A percentile compares a stretch with the other conserved stretches of the same genome.
These are phyloP conservation scores for Fusarium coicis DNA, from an alignment of 2,329 filamentous ascomycete genomes.

Conservation along the genomic window DNA sequence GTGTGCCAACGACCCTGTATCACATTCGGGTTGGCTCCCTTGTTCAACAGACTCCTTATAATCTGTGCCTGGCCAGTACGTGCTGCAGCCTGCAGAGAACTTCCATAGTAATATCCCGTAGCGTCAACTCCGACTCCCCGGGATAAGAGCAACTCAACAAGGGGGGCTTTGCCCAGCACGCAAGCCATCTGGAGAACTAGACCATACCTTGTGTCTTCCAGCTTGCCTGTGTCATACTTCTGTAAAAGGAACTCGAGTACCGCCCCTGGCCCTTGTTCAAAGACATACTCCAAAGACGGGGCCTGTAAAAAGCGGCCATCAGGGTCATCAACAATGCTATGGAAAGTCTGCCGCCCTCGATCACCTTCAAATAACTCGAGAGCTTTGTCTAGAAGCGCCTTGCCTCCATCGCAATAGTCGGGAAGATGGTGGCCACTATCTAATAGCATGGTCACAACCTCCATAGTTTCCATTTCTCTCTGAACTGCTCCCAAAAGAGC, in stretches of 20 bases:
- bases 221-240: not conserved
- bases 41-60: not conserved
- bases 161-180: not conserved
- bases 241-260: not conserved
- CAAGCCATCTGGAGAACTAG: constrained; percentile 13
- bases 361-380: not conserved
- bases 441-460: not conserved
- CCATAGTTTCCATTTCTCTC: not conserved
- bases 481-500: not conserved
- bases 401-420: not conserved
- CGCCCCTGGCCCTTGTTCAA: constrained; percentile 4
- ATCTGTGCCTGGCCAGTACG: constrained; percentile 4
- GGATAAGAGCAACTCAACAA: constrained; percentile 7
- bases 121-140: constrained; percentile 5
- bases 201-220: not conserved
- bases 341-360: not conserved
- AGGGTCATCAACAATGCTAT: not conserved
- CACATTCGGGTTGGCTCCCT: constrained; percentile 10
- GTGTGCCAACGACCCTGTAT: constrained; percentile 11
- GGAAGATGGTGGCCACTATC: not conserved
- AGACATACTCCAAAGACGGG: constrained; percentile 3
- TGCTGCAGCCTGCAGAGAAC: constrained; percentile 15
- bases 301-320: not conserved
- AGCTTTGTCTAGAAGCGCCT: not conserved
- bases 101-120: constrained; percentile 19